phyloP scores from a whole-genome alignment of 1,139 yeast species.

The Kodamaea plutei region DNA sequence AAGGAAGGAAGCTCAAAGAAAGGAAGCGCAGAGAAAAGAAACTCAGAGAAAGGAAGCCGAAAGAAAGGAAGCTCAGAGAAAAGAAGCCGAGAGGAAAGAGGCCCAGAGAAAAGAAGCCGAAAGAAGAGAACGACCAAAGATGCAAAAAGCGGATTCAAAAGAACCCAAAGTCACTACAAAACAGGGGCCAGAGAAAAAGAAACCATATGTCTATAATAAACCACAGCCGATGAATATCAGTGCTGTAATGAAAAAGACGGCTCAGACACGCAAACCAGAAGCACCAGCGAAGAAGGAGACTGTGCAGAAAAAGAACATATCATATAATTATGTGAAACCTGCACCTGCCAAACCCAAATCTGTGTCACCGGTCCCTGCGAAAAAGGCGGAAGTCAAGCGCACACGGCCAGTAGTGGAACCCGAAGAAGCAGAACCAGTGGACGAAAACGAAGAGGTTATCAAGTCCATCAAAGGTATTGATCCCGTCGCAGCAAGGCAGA shows the following conservation, averaged over 20 bases:
- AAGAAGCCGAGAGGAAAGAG: too few species aligned
- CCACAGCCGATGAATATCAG: constrained; percentile 41
- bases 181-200: constrained; percentile 9
- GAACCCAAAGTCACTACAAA: neutral
- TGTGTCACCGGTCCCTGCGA: constrained; percentile 8
- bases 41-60: too few species aligned
- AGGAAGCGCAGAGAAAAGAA: too few species aligned
- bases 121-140: neutral
- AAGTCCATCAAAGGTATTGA: constrained; percentile 40
- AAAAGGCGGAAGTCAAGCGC: constrained; percentile 5
- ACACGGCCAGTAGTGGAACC: too few species aligned
- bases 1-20: too few species aligned
- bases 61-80: too few species aligned
- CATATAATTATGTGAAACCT: constrained; percentile 26
- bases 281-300: too few species aligned
- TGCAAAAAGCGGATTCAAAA: neutral
- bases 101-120: neutral
- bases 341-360: constrained; percentile 5
- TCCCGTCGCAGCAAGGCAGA: constrained; percentile 50
- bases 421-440: constrained; percentile 12
- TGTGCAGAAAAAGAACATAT: constrained; percentile 18
- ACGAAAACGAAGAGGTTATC: constrained; percentile 48
- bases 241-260: constrained; percentile 30
- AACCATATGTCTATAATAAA: constrained; percentile 34
- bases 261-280: constrained; percentile 2